Percentiles rank a stretch among this genome's conserved stretches.
phyloP scores from a whole-genome alignment of 306 rosid species.

The Sicyos edulis region DNA sequence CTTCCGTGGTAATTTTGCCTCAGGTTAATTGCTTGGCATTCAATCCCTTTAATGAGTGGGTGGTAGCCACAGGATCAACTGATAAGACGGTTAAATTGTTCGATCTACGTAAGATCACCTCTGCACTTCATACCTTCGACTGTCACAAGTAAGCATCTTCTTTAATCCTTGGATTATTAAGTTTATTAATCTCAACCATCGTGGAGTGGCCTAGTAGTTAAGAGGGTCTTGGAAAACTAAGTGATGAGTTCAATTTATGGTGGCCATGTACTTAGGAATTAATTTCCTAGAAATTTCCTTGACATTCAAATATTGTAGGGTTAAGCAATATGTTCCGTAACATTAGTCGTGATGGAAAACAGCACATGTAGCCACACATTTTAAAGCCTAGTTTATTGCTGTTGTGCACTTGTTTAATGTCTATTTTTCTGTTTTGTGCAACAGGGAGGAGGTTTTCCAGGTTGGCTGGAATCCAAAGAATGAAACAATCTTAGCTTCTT shows the following conservation, averaged over 20 bases:
- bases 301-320: too few species aligned
- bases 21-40: slow-evolving; percentile 96
- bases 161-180: slow-evolving; percentile 20
- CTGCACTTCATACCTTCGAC: slow-evolving; percentile 81
- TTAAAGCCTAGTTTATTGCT: background rate
- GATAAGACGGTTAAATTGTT: slow-evolving; percentile 93
- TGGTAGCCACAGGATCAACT: slow-evolving; percentile 95
- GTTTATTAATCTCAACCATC: background rate
- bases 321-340: too few species aligned
- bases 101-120: slow-evolving; percentile 76
- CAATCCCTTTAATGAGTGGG: slow-evolving; percentile 96
- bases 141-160: slow-evolving; percentile 74
- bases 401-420: slow-evolving; percentile 18
- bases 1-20: slow-evolving; percentile 9
- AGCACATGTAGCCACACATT: background rate
- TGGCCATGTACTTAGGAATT: too few species aligned
- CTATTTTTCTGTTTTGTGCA: slow-evolving; percentile 19
- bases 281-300: too few species aligned
- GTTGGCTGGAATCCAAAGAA: slow-evolving; percentile 98
- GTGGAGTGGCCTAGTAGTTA: too few species aligned
- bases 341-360: too few species aligned
- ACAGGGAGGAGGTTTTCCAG: slow-evolving; percentile 97
- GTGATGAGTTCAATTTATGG: too few species aligned
- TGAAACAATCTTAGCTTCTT: slow-evolving; percentile 92
- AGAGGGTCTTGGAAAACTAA: too few species aligned